A percentile compares a stretch with the other conserved stretches of the same genome.
Evolutionary conservation across 2,329 filamentous ascomycete species (phyloP).

Genomic region (Penicillium vulpinum): DNA sequence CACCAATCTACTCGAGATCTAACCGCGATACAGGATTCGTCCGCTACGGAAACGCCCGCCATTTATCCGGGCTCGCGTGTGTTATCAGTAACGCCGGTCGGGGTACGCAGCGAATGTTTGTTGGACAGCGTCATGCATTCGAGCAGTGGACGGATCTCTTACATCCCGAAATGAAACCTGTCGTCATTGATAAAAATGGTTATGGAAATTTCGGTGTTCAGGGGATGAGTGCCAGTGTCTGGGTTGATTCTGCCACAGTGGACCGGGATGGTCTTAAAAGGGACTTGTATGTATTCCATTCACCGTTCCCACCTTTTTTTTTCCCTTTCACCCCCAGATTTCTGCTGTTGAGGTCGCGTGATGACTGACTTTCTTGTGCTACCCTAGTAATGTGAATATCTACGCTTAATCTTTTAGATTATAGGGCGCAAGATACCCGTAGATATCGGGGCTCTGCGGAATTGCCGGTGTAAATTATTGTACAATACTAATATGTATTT

Average conservation of each 20-base stretch:
- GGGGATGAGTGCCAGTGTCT: slow-evolving; percentile 59
- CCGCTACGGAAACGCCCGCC: slow-evolving; percentile 52
- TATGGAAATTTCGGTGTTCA: slow-evolving; percentile 59
- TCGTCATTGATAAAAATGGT: slow-evolving; percentile 60
- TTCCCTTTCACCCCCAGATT: too few relatives aligned
- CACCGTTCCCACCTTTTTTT: too few relatives aligned
- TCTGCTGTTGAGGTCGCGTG: background rate
- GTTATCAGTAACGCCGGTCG: slow-evolving; percentile 56
- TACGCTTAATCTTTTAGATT: slow-evolving; percentile 6
- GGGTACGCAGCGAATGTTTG: slow-evolving; percentile 59
- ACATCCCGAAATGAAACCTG: slow-evolving; percentile 53
- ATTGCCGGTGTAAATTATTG: background rate
- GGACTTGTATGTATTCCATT: slow-evolving; percentile 18
- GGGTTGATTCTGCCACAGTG: slow-evolving; percentile 56
- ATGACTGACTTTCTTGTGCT: background rate
- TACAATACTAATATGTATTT: background rate
- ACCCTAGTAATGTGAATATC: slow-evolving; percentile 12
- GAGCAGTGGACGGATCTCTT: slow-evolving; percentile 66
- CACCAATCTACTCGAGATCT: too few relatives aligned
- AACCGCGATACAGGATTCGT: slow-evolving; percentile 46
- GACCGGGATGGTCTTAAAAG: slow-evolving; percentile 3
- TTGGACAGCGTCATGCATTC: slow-evolving; percentile 58
- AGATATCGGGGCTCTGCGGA: background rate
- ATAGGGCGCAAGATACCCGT: background rate
- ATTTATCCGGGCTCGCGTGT: slow-evolving; percentile 55